A percentile compares a stretch with the other conserved stretches of the same genome.
Evolutionary conservation across 2,329 filamentous ascomycete species (phyloP).

Genomic region (Stemphylium lycopersici): DNA sequence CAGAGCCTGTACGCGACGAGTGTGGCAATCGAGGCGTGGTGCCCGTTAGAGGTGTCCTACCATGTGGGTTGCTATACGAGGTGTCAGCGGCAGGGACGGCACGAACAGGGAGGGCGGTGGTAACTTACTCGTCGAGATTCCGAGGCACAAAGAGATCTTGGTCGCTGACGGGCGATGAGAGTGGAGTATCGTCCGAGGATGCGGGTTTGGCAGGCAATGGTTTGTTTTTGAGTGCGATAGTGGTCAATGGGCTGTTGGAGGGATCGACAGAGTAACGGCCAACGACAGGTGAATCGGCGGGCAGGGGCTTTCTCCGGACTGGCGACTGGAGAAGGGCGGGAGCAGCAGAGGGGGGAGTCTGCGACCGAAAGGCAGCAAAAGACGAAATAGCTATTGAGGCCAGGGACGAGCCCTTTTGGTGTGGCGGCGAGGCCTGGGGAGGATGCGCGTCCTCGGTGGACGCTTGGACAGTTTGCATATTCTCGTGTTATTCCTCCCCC

Average conservation of each 20-base stretch:
- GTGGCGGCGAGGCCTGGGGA: slow-evolving; percentile 35
- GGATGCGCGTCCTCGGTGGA: slow-evolving; percentile 27
- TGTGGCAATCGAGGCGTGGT: slow-evolving; percentile 34
- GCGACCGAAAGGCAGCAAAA: slow-evolving; percentile 53
- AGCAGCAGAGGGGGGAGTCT: slow-evolving; percentile 40
- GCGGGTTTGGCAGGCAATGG: slow-evolving; percentile 32
- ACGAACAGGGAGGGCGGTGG: background rate
- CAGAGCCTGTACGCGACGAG: slow-evolving; percentile 29
- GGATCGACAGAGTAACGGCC: slow-evolving; percentile 51
- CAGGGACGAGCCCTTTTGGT: slow-evolving; percentile 45
- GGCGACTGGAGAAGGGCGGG: slow-evolving; percentile 43
- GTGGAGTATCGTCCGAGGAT: slow-evolving; percentile 32
- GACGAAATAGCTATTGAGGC: slow-evolving; percentile 51
- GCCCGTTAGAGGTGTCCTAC: slow-evolving; percentile 36
- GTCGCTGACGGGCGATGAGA: slow-evolving; percentile 43
- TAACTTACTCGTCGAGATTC: slow-evolving; percentile 49
- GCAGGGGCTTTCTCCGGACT: slow-evolving; percentile 62
- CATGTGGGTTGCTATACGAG: slow-evolving; percentile 44
- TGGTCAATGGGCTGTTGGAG: slow-evolving; percentile 41
- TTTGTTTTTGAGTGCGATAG: slow-evolving; percentile 24
- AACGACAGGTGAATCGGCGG: slow-evolving; percentile 57
- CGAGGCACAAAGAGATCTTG: slow-evolving; percentile 44
- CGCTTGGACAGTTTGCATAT: slow-evolving; percentile 44
- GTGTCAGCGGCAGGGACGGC: slow-evolving; percentile 22
- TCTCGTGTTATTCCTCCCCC: slow-evolving; percentile 30